Conservation (phyloP, 805 yeast genomes). For the Ogataea chonburiensis region DNA sequence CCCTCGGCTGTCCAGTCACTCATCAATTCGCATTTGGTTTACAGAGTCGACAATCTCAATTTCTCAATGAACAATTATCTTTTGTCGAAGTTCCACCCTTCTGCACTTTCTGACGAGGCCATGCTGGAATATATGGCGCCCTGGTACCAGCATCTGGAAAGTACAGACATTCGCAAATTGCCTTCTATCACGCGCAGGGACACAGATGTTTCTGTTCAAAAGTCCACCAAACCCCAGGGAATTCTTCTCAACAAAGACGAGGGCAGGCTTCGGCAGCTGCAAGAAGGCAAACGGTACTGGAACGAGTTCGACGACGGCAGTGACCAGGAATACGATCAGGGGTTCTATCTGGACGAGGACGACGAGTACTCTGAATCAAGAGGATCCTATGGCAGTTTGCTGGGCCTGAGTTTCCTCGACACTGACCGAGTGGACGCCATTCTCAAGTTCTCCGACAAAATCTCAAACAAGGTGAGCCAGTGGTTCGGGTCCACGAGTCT, state of each 20-base stretch:
- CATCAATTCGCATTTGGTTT: conserved; percentile 47
- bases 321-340: conserved; percentile 43
- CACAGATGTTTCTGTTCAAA: conserved; percentile 5
- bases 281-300: conserved; percentile 48
- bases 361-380: conserved; percentile 25
- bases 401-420: conserved; percentile 23
- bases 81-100: conserved; percentile 25
- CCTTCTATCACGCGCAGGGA: conserved; percentile 32
- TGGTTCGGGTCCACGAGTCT: conserved; percentile 3
- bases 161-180: conserved; percentile 43
- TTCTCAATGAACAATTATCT: conserved; percentile 35
- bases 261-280: conserved; percentile 11
- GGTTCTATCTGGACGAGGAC: conserved; percentile 39
- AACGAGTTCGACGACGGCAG: conserved; percentile 66
- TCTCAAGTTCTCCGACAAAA: conserved; percentile 23
- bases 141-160: conserved; percentile 31
- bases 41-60: conserved; percentile 40
- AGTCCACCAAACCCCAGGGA: conserved; percentile 17
- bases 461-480: conserved; percentile 12
- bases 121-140: conserved; percentile 32
- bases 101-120: conserved; percentile 20
- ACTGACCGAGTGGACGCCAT: conserved; percentile 25
- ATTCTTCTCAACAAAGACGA: conserved; percentile 35
- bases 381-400: conserved; percentile 21
- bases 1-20: conserved; percentile 41